These are phyloP conservation scores for Blepharisma undulans DNA, from an alignment of 169 alveolate species.

Conservation along the genomic window DNA sequence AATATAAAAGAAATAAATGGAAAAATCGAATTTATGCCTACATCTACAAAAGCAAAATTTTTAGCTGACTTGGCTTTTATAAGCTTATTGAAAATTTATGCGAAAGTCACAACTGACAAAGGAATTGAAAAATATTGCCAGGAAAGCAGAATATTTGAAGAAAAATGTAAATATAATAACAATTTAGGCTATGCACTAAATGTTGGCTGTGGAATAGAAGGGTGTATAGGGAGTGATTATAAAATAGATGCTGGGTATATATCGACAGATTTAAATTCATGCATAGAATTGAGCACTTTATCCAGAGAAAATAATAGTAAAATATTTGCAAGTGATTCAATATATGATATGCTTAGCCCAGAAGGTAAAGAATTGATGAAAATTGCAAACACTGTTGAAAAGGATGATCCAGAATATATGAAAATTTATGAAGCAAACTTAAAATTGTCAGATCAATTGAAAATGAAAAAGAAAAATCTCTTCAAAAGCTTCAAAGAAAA, in stretches of 20 bases:
- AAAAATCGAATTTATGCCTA: background rate
- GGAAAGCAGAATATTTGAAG: slow-evolving; percentile 65
- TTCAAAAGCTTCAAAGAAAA: too few species aligned
- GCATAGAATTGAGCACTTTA: slow-evolving; percentile 47
- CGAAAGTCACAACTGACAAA: background rate
- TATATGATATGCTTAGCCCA: too few species aligned
- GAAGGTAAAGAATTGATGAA: too few species aligned
- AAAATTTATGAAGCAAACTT: too few species aligned
- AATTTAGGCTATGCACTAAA: slow-evolving; percentile 74
- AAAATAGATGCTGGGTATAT: slow-evolving; percentile 87
- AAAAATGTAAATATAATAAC: slow-evolving; percentile 69
- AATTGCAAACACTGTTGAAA: too few species aligned
- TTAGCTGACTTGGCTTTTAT: slow-evolving; percentile 28
- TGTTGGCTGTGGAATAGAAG: slow-evolving; percentile 87
- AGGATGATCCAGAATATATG: too few species aligned
- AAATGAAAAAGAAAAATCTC: too few species aligned
- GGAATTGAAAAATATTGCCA: background rate
- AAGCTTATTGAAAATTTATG: background rate
- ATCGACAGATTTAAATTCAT: slow-evolving; percentile 85
- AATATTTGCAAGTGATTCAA: too few species aligned
- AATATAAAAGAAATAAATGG: background rate
- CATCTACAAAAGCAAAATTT: background rate
- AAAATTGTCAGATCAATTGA: too few species aligned
- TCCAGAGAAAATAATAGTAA: background rate
- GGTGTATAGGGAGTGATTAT: slow-evolving; percentile 84